phyloP scores from a whole-genome alignment of 257 asterid genomes.

The Agastache rugosa region DNA sequence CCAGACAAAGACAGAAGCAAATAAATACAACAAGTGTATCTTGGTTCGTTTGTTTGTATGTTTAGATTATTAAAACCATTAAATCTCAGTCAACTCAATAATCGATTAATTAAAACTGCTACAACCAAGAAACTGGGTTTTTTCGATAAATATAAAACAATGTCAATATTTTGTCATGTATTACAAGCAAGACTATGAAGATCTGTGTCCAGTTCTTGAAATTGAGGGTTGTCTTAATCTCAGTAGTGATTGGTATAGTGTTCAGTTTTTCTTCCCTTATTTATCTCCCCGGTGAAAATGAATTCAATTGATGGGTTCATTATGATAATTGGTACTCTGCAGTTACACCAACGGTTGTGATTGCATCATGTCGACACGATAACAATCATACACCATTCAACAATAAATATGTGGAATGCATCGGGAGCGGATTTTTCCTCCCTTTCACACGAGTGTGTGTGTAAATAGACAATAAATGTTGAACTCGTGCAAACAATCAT shows the following conservation, averaged over 20 bases:
- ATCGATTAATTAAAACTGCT: constrained; percentile 32
- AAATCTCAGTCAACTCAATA: constrained; percentile 47
- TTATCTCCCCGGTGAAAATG: constrained; percentile 23
- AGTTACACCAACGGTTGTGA: too few species aligned
- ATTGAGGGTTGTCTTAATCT: constrained; percentile 29
- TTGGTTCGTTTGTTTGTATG: constrained; percentile 46
- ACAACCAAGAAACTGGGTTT: constrained; percentile 50
- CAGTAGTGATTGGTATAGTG: constrained; percentile 25
- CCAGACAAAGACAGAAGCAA: constrained; percentile 35
- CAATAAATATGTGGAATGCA: too few species aligned
- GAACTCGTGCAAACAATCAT: neutral
- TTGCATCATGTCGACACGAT: too few species aligned
- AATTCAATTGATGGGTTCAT: neutral
- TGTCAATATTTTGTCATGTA: constrained; percentile 28
- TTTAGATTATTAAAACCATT: constrained; percentile 37
- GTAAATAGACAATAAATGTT: neutral
- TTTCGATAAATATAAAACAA: constrained; percentile 34
- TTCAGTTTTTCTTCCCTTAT: neutral
- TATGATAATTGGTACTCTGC: too few species aligned
- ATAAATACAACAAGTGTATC: constrained; percentile 46
- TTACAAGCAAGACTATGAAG: constrained; percentile 36
- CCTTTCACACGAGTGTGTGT: neutral
- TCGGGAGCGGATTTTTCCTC: too few species aligned
- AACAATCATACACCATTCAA: too few species aligned
- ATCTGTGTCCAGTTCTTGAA: constrained; percentile 35